Percentiles rank a stretch among this genome's conserved stretches.
These are phyloP conservation scores for Sphagnum fallax DNA, from an alignment of 228 moss, liverwort and hornwort genomes.

Conservation along the genomic window DNA sequence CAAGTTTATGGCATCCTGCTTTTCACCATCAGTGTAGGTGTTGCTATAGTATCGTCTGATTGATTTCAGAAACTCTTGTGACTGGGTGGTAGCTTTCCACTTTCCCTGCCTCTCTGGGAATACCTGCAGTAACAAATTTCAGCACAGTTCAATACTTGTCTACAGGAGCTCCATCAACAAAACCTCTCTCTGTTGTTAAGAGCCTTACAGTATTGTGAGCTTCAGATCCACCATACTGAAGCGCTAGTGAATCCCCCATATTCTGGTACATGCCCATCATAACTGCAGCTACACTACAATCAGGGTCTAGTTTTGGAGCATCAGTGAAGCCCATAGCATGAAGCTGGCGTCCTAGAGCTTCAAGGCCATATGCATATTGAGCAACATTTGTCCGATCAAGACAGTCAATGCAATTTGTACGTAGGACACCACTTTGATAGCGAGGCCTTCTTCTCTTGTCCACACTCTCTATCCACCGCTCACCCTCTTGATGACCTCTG, in stretches of 20 bases:
- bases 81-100: constrained; percentile 91
- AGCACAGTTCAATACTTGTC: neutral
- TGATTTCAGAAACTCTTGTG: constrained; percentile 75
- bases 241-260: constrained; percentile 84
- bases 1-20: constrained; percentile 96
- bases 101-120: constrained; percentile 90
- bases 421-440: constrained; percentile 76
- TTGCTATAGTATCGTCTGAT: constrained; percentile 92
- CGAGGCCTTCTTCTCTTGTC: constrained; percentile 48
- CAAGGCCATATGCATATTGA: constrained; percentile 84
- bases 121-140: constrained; percentile 26
- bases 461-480: constrained; percentile 18
- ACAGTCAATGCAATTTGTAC: constrained; percentile 96
- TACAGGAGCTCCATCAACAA: too few relatives aligned
- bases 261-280: constrained; percentile 79
- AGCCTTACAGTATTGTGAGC: constrained; percentile 81
- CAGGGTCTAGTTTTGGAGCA: constrained; percentile 45
- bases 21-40: constrained; percentile 84
- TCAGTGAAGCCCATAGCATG: constrained; percentile 71
- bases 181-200: too few relatives aligned
- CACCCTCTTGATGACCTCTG: constrained; percentile 47
- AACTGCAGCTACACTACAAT: constrained; percentile 49
- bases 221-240: constrained; percentile 91
- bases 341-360: constrained; percentile 83
- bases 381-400: constrained; percentile 93